phyloP scores from a whole-genome alignment of 257 asterid species.

The Nicotiana benthamiana region DNA sequence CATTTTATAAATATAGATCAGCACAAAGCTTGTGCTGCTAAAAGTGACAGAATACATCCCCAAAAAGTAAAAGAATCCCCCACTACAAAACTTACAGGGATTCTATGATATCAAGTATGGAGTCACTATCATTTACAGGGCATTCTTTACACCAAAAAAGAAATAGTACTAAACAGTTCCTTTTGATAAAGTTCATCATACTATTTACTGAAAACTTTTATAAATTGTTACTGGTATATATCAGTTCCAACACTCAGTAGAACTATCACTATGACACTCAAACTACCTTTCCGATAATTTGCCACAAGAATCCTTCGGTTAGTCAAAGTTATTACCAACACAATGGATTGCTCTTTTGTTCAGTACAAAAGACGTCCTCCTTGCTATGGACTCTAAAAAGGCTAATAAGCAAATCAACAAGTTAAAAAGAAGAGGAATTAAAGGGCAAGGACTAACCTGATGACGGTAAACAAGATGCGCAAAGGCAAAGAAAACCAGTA shows the following conservation, averaged over 20 bases:
- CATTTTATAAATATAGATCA: no score
- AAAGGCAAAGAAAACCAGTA: conserved; percentile 80
- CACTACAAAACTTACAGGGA: no score
- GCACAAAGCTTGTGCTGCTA: no score
- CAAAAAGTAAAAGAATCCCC: no score
- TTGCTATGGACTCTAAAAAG: neutral
- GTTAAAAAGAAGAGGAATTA: neutral
- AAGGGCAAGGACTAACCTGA: conserved; percentile 45
- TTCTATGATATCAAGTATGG: no score
- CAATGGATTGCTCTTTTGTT: neutral
- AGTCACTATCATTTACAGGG: no score
- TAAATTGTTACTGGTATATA: neutral
- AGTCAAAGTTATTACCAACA: neutral
- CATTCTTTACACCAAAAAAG: no score
- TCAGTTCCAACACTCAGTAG: neutral
- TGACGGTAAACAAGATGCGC: conserved; percentile 94
- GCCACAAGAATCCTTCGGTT: neutral
- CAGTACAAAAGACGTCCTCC: neutral
- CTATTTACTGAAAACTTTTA: neutral
- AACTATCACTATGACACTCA: neutral
- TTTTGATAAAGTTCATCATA: neutral
- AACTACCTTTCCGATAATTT: neutral
- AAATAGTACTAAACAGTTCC: no score
- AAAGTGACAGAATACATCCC: no score
- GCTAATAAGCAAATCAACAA: neutral